Base-by-base conservation (phyloP, 352 stramenopile species). In the Plasmopara muralis region DNA sequence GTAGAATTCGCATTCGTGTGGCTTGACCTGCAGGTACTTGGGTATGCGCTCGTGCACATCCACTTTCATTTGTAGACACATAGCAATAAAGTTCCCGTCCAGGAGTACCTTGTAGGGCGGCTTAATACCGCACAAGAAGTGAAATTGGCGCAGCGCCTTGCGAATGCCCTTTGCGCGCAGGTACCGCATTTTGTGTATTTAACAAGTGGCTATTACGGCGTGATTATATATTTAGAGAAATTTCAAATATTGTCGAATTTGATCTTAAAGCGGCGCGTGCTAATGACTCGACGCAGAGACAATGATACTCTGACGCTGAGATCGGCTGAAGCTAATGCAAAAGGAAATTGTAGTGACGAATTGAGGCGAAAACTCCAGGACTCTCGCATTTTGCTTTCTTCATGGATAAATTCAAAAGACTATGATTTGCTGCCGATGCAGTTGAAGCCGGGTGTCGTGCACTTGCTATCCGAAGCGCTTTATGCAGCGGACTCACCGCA, bases 11-110 rank as follows among this genome's bases (percentile, higher is more conserved):
- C 68, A 68, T 34, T 91, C 73, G 63, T 83, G 64, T 18, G 66
- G 57, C 59, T 90, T 90, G 9, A 90, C 82, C 57, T 93, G 83
- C 37, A 93, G 60, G 47, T 90, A 85, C 60, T 88, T 89, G 47
- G 83, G 73, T 60, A 93, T 45, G 39, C 83, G 80, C 61, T 85
- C 79, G 16, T 66, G 72, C 25, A 92, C 58, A 60, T 90, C 77
- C 28, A 93, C 77, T 53, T 93, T 89, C 81, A 92, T 92, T 65
- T 93, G 78, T 43, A 85, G 52, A 60, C 81, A 91, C 79, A 93
- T 89, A 47, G 77, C 83, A 35, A 93, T 72, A 54, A 93, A 93
- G 74, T 93, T 93, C 50, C 79, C 79, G 57, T 93, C 83, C 44
- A 93, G 64, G 29, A 93, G 70, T 16, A 90, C 74, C 48, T 87